These are phyloP conservation scores for Cytospora chrysosperma DNA, from an alignment of 2,329 filamentous ascomycete species.

Conservation along the genomic window DNA sequence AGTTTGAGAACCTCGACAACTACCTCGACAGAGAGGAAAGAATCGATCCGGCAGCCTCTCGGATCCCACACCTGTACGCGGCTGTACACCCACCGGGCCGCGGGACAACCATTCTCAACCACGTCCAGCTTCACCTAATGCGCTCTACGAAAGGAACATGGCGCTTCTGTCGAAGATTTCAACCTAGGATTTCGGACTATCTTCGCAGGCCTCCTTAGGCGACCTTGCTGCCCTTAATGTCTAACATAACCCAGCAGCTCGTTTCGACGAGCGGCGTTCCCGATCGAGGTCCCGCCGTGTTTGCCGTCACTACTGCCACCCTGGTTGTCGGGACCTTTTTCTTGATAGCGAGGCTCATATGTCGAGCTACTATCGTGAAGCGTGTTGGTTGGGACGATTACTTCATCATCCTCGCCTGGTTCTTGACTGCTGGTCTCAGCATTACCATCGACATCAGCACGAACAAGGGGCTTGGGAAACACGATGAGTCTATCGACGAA, in stretches of 20 bases:
- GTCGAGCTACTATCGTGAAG: slow-evolving; percentile 70
- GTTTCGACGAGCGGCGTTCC: slow-evolving; percentile 34
- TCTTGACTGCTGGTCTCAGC: slow-evolving; percentile 65
- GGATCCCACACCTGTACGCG: background rate
- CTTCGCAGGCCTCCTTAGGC: slow-evolving; percentile 18
- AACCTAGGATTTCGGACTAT: slow-evolving; percentile 10
- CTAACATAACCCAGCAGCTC: slow-evolving; percentile 13
- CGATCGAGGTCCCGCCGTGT: slow-evolving; percentile 59
- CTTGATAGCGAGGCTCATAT: slow-evolving; percentile 71
- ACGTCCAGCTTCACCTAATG: slow-evolving; percentile 9
- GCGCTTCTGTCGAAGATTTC: slow-evolving; percentile 6
- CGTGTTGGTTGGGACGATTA: slow-evolving; percentile 75
- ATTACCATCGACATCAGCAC: slow-evolving; percentile 66
- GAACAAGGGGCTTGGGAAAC: slow-evolving; percentile 64
- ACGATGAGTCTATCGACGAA: slow-evolving; percentile 58
- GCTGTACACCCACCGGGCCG: background rate
- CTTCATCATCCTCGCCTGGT: slow-evolving; percentile 77
- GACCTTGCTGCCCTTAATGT: background rate
- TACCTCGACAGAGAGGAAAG: background rate
- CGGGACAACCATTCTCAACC: background rate
- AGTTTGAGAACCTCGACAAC: background rate
- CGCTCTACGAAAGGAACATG: slow-evolving; percentile 12
- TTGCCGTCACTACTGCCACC: slow-evolving; percentile 69
- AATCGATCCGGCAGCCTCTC: background rate
- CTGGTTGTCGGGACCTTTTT: slow-evolving; percentile 71